A percentile compares a stretch with the other conserved stretches of the same genome.
Conservation (phyloP, 768 basidiomycete genomes). For the Xerocomus potaroensis region DNA sequence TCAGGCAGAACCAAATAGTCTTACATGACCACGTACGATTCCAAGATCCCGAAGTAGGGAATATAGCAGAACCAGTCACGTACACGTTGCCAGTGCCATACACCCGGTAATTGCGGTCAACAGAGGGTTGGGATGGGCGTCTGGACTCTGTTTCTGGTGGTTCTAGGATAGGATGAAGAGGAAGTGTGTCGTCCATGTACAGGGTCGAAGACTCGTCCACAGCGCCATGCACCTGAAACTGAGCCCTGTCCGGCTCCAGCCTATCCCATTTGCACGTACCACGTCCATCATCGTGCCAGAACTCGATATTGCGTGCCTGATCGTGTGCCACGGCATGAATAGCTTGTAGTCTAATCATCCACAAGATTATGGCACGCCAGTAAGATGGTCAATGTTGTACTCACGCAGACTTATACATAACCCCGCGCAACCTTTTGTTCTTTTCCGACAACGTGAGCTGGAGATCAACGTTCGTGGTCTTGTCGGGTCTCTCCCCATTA, state of each 20-base stretch:
- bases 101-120: constrained; percentile 13
- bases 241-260: not conserved
- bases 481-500: not conserved
- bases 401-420: constrained; percentile 10
- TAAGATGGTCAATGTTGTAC: not conserved
- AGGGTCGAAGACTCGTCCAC: constrained; percentile 5
- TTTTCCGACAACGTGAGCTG: constrained; percentile 9
- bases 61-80: constrained; percentile 15
- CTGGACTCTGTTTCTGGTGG: not conserved
- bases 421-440: constrained; percentile 2
- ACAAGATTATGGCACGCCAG: not conserved
- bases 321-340: constrained; percentile 1
- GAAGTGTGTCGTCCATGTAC: constrained; percentile 7
- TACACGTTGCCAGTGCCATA: constrained; percentile 17
- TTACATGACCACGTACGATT: constrained; percentile 6
- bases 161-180: constrained; percentile 4
- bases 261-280: constrained; percentile 1
- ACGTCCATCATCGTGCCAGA: constrained; percentile 1
- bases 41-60: constrained; percentile 17
- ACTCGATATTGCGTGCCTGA: not conserved
- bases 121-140: not conserved
- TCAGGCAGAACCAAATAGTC: not conserved
- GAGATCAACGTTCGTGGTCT: constrained; percentile 9
- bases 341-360: not conserved
- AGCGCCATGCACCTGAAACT: constrained; percentile 1